Evolutionary conservation across 805 yeast genomes (phyloP).

Genomic region (Blastobotrys attinorum): DNA sequence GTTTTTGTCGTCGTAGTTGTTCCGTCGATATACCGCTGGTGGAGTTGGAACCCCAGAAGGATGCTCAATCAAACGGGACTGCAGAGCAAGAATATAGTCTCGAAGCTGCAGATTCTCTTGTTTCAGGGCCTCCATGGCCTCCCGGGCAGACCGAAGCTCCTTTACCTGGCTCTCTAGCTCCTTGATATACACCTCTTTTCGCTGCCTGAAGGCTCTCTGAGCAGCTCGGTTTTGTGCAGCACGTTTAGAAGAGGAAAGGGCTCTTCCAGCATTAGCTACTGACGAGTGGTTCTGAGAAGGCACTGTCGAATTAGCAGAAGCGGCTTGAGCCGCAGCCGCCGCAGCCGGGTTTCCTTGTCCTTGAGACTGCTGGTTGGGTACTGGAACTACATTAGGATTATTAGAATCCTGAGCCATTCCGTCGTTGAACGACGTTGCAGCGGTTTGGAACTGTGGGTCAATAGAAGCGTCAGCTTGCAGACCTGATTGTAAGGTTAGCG

Average conservation of each 20-base stretch:
- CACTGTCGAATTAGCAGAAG: background rate
- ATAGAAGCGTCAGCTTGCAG: background rate
- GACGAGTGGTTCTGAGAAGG: background rate
- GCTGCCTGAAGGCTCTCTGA: slow-evolving; percentile 81
- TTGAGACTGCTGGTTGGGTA: background rate
- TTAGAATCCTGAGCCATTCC: too few relatives aligned
- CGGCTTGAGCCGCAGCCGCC: background rate
- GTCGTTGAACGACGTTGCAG: too few relatives aligned
- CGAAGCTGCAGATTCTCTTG: slow-evolving; percentile 65
- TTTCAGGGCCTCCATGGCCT: slow-evolving; percentile 57
- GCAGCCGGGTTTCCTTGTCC: background rate
- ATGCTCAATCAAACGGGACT: slow-evolving; percentile 54
- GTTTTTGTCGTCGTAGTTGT: too few relatives aligned
- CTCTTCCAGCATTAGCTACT: slow-evolving; percentile 26
- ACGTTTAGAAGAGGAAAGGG: slow-evolving; percentile 61
- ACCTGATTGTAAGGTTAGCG: too few relatives aligned
- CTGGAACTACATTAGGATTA: too few relatives aligned
- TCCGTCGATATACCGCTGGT: slow-evolving; percentile 6
- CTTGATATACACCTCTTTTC: slow-evolving; percentile 74
- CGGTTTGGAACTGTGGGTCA: background rate
- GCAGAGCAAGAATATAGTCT: slow-evolving; percentile 63
- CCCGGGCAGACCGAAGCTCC: slow-evolving; percentile 53
- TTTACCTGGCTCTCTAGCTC: slow-evolving; percentile 67
- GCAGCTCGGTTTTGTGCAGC: slow-evolving; percentile 91
- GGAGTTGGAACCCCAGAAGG: slow-evolving; percentile 31